These are phyloP conservation scores for Colletotrichum sp. DNA, from an alignment of 2,329 filamentous ascomycete genomes.

Conservation along the genomic window DNA sequence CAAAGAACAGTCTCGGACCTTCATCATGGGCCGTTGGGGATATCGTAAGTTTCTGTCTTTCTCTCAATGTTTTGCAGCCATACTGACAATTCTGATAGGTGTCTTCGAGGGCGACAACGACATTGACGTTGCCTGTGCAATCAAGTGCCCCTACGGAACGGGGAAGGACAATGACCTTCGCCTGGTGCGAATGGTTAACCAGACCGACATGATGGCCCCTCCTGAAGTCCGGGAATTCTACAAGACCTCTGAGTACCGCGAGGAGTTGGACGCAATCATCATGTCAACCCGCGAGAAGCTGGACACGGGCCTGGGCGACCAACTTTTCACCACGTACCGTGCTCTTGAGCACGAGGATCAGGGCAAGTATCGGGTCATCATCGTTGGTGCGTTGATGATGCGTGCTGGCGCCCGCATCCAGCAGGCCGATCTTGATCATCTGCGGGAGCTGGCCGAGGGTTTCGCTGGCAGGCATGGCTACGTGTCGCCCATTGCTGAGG, in stretches of 20 bases:
- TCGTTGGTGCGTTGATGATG: constrained; percentile 28
- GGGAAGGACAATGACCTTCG: background rate
- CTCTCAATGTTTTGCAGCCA: background rate
- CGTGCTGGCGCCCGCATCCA: constrained; percentile 24
- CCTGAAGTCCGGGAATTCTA: background rate
- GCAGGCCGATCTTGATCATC: constrained; percentile 22
- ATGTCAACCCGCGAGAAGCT: background rate
- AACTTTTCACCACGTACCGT: background rate
- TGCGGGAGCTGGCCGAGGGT: constrained; percentile 16
- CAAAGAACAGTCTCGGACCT: background rate
- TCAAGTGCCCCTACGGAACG: background rate
- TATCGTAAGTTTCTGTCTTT: background rate
- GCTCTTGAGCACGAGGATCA: background rate
- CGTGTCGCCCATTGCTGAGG: background rate
- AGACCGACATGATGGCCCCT: background rate
- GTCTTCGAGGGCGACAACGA: background rate
- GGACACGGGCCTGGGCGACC: background rate
- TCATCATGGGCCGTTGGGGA: constrained; percentile 4
- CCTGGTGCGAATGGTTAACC: background rate
- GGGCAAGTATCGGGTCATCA: constrained; percentile 22
- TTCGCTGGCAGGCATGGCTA: constrained; percentile 4
- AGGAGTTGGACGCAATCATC: background rate
- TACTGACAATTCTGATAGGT: background rate
- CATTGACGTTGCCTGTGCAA: background rate
- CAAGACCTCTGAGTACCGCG: background rate